Conservation (phyloP, 2,329 filamentous ascomycete genomes). For the Aureobasidium subglaciale region DNA sequence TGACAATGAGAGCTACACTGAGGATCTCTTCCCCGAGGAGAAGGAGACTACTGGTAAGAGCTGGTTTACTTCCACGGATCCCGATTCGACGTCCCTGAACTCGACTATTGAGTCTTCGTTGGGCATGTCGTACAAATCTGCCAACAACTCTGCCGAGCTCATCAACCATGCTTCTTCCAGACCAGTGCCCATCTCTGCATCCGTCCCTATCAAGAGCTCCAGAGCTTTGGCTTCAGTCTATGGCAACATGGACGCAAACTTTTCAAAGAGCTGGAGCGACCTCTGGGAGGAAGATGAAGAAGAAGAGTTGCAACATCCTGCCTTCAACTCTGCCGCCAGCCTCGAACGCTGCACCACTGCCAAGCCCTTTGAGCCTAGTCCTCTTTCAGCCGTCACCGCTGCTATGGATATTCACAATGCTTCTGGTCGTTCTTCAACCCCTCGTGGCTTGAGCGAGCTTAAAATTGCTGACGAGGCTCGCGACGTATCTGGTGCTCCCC, state of each 20-base stretch:
- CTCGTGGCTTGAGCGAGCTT: constrained; percentile 48
- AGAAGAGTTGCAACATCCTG: constrained; percentile 53
- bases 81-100: constrained; percentile 71
- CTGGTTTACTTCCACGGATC: constrained; percentile 66
- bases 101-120: constrained; percentile 80
- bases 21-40: constrained; percentile 79
- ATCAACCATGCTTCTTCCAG: constrained; percentile 47
- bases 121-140: constrained; percentile 71
- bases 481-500: constrained; percentile 16
- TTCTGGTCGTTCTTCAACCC: constrained; percentile 40
- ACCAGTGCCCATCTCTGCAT: constrained; percentile 65
- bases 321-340: constrained; percentile 32
- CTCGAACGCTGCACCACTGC: constrained; percentile 33
- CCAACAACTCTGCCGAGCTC: constrained; percentile 49
- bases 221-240: constrained; percentile 73
- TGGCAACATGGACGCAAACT: constrained; percentile 65
- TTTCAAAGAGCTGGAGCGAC: constrained; percentile 99
- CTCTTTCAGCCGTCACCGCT: constrained; percentile 19
- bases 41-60: constrained; percentile 54
- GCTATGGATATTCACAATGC: constrained; percentile 38
- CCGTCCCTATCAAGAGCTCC: constrained; percentile 56
- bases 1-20: constrained; percentile 64
- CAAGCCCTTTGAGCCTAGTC: constrained; percentile 52
- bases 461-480: constrained; percentile 45
- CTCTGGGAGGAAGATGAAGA: constrained; percentile 92